phyloP scores from a whole-genome alignment of 495 filamentous ascomycete genomes.

The Lentithecium fluviatile region DNA sequence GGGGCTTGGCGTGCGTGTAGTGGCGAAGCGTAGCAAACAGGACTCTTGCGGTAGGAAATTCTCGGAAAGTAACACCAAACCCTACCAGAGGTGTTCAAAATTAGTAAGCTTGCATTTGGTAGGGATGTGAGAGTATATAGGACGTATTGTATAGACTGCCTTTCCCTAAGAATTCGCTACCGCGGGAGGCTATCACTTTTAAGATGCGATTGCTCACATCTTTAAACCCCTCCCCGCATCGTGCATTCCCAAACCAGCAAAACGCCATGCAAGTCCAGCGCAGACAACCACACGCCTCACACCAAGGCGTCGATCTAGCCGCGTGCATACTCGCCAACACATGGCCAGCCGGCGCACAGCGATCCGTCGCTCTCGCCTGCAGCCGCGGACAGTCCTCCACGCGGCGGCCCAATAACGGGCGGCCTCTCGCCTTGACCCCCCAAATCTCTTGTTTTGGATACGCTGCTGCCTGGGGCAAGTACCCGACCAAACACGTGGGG shows the following conservation, averaged over 20 bases:
- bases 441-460: too few species aligned
- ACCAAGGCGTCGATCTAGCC: slow-evolving; percentile 4
- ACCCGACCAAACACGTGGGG: background rate
- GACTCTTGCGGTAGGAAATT: too few species aligned
- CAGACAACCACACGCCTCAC: too few species aligned
- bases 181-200: background rate
- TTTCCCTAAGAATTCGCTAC: too few species aligned
- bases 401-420: slow-evolving; percentile 14
- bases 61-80: too few species aligned
- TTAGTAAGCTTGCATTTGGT: too few species aligned
- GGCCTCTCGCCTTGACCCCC: too few species aligned
- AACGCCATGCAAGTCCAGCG: background rate
- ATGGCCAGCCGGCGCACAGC: slow-evolving; percentile 5
- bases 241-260: background rate
- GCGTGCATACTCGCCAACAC: slow-evolving; percentile 14
- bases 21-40: background rate
- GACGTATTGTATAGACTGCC: too few species aligned
- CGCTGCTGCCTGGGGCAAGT: slow-evolving; percentile 14
- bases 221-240: background rate
- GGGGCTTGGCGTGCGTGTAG: background rate
- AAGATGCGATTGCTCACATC: background rate
- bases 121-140: too few species aligned
- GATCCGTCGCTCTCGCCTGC: slow-evolving; percentile 9
- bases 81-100: too few species aligned
- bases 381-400: too few species aligned